Evolutionary conservation across 768 basidiomycete species (phyloP), one percentile per base, ranked within the genome.

Genomic region (Asterophora lycoperdoides): DNA sequence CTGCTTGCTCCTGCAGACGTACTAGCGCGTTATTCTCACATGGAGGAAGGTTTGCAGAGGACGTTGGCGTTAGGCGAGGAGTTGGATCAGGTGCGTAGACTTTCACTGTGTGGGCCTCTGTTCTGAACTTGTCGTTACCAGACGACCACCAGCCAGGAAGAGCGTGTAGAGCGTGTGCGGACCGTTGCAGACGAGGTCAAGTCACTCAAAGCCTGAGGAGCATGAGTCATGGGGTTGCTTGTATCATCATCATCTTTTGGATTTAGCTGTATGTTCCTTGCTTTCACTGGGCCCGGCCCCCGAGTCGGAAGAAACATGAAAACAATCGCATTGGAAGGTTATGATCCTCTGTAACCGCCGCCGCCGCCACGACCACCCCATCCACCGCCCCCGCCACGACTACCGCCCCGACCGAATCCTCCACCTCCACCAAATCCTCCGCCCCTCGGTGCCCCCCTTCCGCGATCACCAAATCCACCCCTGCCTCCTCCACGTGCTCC

Each of bases 151-250:
- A 64, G 64, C 40, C 82, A 85, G 55, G 65, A 70, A 46, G 75
- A 77, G 61, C 77, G 84, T 33, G 69, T 75, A 14, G 64, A 71
- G 45, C 66, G 74, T 46, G 66, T 79, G 2, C 73, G 71, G 56
- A 58, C 57, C 8, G 76, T 76, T 5, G 68, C 71, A 5, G 63
- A 61, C 30, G 79, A 84, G 51, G 67, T 81, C 26, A 83, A 78
- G 51, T 64, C 70, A 6, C 51, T 81, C 52, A 79, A 74, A 54
- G 61, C 68, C 30, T 81, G 61, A 75, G 8, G n/a, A n/a, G n/a
- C n/a, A n/a, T n/a, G n/a, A n/a, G n/a, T n/a, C n/a, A n/a, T n/a
- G n/a, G n/a, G n/a, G n/a, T n/a, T n/a, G n/a, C n/a, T 26, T 6
- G 28, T 23, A 36, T 36, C 35, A 47, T 37, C 37, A 30, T 37